A percentile compares a stretch with the other conserved stretches of the same genome.
phyloP scores from a whole-genome alignment of 495 filamentous ascomycete species.

The Neurospora sp. region DNA sequence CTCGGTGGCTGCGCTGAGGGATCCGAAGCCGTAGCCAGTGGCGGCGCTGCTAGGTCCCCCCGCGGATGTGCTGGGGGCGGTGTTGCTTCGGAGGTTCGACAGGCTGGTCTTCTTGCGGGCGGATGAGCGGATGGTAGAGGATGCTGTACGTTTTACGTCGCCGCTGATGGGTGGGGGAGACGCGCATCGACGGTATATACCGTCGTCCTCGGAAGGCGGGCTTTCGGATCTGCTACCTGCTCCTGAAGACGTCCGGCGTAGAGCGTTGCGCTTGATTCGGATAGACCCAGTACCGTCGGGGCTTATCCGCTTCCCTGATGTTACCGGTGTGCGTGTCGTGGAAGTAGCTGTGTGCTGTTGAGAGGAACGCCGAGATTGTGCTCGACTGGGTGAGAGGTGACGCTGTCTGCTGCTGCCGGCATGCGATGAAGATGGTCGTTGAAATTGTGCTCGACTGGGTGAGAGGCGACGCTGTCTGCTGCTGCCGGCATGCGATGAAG shows the following conservation, averaged over 20 bases:
- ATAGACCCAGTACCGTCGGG: not conserved
- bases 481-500: slow-evolving; percentile 44
- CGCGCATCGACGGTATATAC: slow-evolving; percentile 50
- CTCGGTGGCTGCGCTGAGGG: slow-evolving; percentile 65
- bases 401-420: slow-evolving; percentile 54
- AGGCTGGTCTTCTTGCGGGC: slow-evolving; percentile 23
- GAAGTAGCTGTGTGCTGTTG: slow-evolving; percentile 26
- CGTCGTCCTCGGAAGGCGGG: slow-evolving; percentile 40
- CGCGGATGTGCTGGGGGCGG: not conserved
- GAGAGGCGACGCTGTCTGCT: slow-evolving; percentile 54
- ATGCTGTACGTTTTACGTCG: slow-evolving; percentile 19
- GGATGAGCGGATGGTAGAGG: not conserved
- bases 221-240: slow-evolving; percentile 27
- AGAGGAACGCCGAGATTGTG: slow-evolving; percentile 25
- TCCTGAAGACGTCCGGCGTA: slow-evolving; percentile 28
- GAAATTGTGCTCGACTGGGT: slow-evolving; percentile 32
- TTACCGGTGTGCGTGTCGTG: slow-evolving; percentile 8
- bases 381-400: slow-evolving; percentile 38
- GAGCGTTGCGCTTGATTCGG: slow-evolving; percentile 28
- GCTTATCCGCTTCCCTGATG: not conserved
- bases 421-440: slow-evolving; percentile 37
- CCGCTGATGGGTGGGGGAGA: slow-evolving; percentile 39
- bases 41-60: not conserved
- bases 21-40: slow-evolving; percentile 43
- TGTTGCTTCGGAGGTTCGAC: slow-evolving; percentile 3